These are phyloP conservation scores for Karstenula rhodostoma DNA, from an alignment of 2,329 filamentous ascomycete species.

Conservation along the genomic window DNA sequence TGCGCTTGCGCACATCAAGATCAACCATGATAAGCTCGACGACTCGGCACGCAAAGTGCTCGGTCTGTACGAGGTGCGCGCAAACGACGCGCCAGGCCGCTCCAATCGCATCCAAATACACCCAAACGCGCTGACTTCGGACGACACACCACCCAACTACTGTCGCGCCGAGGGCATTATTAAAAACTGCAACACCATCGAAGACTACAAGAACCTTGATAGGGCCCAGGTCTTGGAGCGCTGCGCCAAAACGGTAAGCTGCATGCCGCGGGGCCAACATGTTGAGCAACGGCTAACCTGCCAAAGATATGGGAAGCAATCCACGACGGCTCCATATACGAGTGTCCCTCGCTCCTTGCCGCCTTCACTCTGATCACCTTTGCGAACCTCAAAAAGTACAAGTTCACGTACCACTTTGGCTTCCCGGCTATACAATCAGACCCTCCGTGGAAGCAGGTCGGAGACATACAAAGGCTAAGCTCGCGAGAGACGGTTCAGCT, in stretches of 20 bases:
- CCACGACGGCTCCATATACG: constrained; percentile 94
- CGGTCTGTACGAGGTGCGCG: constrained; percentile 86
- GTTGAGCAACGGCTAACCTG: constrained; percentile 31
- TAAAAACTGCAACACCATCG: constrained; percentile 94
- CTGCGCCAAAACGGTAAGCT: constrained; percentile 76
- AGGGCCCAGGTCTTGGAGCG: constrained; percentile 79
- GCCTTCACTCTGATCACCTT: constrained; percentile 91
- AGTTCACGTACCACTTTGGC: constrained; percentile 97
- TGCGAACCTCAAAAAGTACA: constrained; percentile 96
- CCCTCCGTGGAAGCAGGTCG: constrained; percentile 73
- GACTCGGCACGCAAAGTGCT: constrained; percentile 87
- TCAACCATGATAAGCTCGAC: constrained; percentile 96
- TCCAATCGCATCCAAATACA: constrained; percentile 91
- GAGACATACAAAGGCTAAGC: constrained; percentile 59
- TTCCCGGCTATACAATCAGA: constrained; percentile 93
- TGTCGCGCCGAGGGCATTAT: constrained; percentile 92
- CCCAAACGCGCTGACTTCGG: constrained; percentile 82
- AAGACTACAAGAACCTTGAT: constrained; percentile 87
- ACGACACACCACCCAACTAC: constrained; percentile 63
- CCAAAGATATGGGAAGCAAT: constrained; percentile 96
- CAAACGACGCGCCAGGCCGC: constrained; percentile 72
- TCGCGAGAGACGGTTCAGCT: constrained; percentile 77
- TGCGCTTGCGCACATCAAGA: constrained; percentile 89
- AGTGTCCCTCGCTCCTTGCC: constrained; percentile 87
- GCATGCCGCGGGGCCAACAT: not conserved